Percentiles rank a stretch among this genome's conserved stretches.
Conservation (phyloP, 257 asterid genomes). For the Nicotiana obtusifolia region DNA sequence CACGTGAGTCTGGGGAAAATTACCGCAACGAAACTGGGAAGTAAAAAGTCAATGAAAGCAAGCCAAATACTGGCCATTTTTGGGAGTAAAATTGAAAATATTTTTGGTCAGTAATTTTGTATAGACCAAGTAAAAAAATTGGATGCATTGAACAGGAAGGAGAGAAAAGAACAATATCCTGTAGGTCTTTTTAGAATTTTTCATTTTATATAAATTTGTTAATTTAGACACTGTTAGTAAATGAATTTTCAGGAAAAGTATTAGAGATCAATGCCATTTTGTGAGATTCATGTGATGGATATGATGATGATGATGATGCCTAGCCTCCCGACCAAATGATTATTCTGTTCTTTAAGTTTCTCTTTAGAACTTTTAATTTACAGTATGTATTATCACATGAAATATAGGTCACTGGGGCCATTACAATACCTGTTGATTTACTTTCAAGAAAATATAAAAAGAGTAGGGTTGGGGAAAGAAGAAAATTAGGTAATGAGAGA, state of each 20-base stretch:
- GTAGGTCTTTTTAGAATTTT: background rate
- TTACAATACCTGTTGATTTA: background rate
- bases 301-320: no score
- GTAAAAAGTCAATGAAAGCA: background rate
- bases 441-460: background rate
- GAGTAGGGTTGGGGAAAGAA: background rate
- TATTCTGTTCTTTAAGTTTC: background rate
- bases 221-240: background rate
- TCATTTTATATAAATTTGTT: background rate
- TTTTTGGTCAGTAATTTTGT: conserved; percentile 4
- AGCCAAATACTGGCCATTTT: conserved; percentile 31
- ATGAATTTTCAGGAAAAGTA: no score
- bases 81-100: conserved; percentile 16
- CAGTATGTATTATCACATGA: conserved; percentile 9
- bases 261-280: background rate
- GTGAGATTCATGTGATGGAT: no score
- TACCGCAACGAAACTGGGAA: background rate
- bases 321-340: conserved; percentile 16
- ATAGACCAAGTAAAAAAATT: background rate
- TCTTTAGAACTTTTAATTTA: background rate
- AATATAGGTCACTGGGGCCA: conserved; percentile 14
- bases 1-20: conserved; percentile 34
- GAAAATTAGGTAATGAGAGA: conserved; percentile 15
- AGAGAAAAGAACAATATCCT: no score
- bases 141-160: background rate